Evolutionary conservation across 305 asterid genomes (phyloP), one percentile per base, ranked within the genome.

Genomic region (Plantago rigida): DNA sequence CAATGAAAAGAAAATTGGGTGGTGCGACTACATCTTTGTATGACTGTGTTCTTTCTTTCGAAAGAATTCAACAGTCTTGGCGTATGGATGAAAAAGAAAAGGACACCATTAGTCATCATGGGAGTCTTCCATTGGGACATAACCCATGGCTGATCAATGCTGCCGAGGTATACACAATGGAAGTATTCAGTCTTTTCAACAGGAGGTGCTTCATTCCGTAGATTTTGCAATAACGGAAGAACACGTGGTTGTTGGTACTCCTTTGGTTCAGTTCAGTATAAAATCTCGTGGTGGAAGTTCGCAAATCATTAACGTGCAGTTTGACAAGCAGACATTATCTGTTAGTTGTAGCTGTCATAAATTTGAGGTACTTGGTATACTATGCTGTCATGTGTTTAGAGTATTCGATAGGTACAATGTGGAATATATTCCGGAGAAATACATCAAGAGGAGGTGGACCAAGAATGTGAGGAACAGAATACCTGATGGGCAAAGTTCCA

Each of bases 51-150:
- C 13, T 42, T 47, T 15, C n/a, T 9, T 56, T 28, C 9, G 61
- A 13, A 56, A 56, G 31, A 13, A 22, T 56, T 56, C 47, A 56
- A 13, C 26, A 56, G 10, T 13, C 47, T 34, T 56, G 28, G 45
- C 61, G 61, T 36, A 36, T 36, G 61, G 13, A 56, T 56, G 47
- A 56, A 11, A 56, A 34, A 36, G 61, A 56, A 34, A 56, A 56
- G 41, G 47, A 56, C 10, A 56, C 47, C 28, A 9, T 14, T 13
- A 34, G 47, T 1, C 61, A 55, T 9, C 60, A 56, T 56, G 47
- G 61, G 1, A 56, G 11, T 4, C 47, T 52, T 8, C 39, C 41
- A 3, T 8, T 10, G 0, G 41, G 58, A 52, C 15, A 24, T 0
- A 26, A 24, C n/a, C 10, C 13, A 10, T 52, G 41, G 58, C 31